Conservation (phyloP, 2,329 filamentous ascomycete genomes). For the Colletotrichum sp. region DNA sequence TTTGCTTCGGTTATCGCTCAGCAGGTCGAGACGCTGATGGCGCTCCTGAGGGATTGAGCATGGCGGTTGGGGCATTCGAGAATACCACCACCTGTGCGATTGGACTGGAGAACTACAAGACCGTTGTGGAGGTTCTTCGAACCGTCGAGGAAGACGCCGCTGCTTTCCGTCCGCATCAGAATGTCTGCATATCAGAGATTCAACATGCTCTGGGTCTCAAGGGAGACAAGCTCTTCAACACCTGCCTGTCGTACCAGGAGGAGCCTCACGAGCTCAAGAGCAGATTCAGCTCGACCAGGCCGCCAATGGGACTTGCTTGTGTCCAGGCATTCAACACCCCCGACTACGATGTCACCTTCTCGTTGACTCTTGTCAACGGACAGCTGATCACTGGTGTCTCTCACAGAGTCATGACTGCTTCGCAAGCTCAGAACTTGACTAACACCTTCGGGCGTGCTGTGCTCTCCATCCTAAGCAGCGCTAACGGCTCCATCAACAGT, state of each 20-base stretch:
- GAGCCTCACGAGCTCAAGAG: conserved; percentile 39
- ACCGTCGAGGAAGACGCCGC: conserved; percentile 34
- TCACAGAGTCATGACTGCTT: conserved; percentile 44
- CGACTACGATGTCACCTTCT: conserved; percentile 51
- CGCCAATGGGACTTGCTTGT: conserved; percentile 33
- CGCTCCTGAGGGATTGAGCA: conserved; percentile 41
- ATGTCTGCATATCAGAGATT: conserved; percentile 49
- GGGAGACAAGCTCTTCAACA: conserved; percentile 53
- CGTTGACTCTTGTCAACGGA: conserved; percentile 44
- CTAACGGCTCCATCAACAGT: conserved; percentile 45
- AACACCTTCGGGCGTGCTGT: conserved; percentile 59
- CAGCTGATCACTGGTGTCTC: conserved; percentile 48
- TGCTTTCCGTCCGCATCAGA: conserved; percentile 42
- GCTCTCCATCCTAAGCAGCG: conserved; percentile 45
- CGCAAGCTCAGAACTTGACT: conserved; percentile 52
- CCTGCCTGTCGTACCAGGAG: conserved; percentile 52
- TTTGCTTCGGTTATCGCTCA: conserved; percentile 59
- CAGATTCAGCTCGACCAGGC: conserved; percentile 29
- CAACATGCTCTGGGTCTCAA: conserved; percentile 49
- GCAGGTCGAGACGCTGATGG: conserved; percentile 47
- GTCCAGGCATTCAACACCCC: conserved; percentile 45
- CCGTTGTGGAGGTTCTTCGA: conserved; percentile 35
- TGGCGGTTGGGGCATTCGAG: conserved; percentile 52
- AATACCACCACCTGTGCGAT: conserved; percentile 38
- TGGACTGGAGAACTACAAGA: conserved; percentile 33